A percentile compares a stretch with the other conserved stretches of the same genome.
phyloP scores from a whole-genome alignment of 2,329 filamentous ascomycete genomes.

The Beauveria caledonica region DNA sequence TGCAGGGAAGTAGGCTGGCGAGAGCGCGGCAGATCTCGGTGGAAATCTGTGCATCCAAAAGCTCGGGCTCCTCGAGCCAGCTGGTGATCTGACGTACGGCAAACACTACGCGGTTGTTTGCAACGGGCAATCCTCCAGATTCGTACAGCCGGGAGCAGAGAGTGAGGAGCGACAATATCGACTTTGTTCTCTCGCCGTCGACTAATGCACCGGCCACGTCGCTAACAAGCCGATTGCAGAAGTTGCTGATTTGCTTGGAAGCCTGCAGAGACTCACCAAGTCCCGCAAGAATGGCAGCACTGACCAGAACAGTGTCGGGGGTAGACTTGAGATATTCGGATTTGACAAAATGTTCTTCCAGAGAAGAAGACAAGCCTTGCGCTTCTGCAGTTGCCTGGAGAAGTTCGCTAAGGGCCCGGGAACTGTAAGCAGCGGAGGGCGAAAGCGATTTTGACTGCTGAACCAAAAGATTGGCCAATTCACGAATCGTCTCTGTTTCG shows the following conservation, averaged over 20 bases:
- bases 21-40: conserved; percentile 49
- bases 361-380: conserved; percentile 35
- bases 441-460: conserved; percentile 34
- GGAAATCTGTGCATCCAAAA: conserved; percentile 35
- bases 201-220: conserved; percentile 45
- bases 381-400: conserved; percentile 38
- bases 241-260: conserved; percentile 41
- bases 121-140: conserved; percentile 44
- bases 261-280: conserved; percentile 41
- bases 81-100: conserved; percentile 69
- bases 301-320: conserved; percentile 38
- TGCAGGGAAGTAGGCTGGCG: conserved; percentile 57
- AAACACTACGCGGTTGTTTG: conserved; percentile 68
- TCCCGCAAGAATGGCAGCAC: conserved; percentile 42
- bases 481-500: conserved; percentile 30
- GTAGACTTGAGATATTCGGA: conserved; percentile 39
- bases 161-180: conserved; percentile 46
- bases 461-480: conserved; percentile 37
- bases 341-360: conserved; percentile 40
- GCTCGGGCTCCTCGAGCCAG: conserved; percentile 52
- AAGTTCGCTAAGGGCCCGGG: conserved; percentile 43
- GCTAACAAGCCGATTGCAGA: conserved; percentile 53
- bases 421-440: conserved; percentile 41
- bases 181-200: conserved; percentile 35
- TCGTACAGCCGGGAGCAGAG: conserved; percentile 45